phyloP scores from a whole-genome alignment of 2,329 filamentous ascomycete genomes.

The Talaromyces pinophilus region DNA sequence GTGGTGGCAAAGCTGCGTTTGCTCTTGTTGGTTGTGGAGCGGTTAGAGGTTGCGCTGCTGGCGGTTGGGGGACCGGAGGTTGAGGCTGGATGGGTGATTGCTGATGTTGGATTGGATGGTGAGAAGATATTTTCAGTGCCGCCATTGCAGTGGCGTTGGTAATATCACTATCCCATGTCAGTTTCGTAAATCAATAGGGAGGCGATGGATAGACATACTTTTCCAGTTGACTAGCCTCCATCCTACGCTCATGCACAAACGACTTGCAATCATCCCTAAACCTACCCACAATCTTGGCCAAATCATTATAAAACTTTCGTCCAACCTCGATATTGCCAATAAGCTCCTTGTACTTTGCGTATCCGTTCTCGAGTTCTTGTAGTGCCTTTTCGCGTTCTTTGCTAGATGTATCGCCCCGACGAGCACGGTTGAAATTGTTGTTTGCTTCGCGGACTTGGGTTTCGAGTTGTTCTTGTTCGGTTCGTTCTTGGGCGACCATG shows the following conservation, averaged over 20 bases:
- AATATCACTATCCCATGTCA: slow-evolving; percentile 50
- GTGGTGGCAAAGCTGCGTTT: slow-evolving; percentile 49
- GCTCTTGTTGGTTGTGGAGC: slow-evolving; percentile 52
- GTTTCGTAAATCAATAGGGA: not conserved
- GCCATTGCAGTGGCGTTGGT: slow-evolving; percentile 59
- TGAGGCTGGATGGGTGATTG: slow-evolving; percentile 39
- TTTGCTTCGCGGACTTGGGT: slow-evolving; percentile 73
- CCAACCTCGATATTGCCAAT: slow-evolving; percentile 88
- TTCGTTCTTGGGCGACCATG: slow-evolving; percentile 67
- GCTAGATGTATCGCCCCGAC: slow-evolving; percentile 65
- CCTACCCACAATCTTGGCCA: slow-evolving; percentile 79
- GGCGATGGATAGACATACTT: slow-evolving; percentile 53
- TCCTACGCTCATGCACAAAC: slow-evolving; percentile 77
- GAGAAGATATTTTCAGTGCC: slow-evolving; percentile 52
- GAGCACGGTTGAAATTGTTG: slow-evolving; percentile 72
- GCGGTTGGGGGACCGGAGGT: slow-evolving; percentile 43
- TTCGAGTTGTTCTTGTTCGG: slow-evolving; percentile 73
- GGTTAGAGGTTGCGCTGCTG: slow-evolving; percentile 41
- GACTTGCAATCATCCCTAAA: slow-evolving; percentile 78
- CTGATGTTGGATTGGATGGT: slow-evolving; percentile 42
- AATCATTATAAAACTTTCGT: slow-evolving; percentile 94
- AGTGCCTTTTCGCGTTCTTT: slow-evolving; percentile 81
- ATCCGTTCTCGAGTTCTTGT: slow-evolving; percentile 85
- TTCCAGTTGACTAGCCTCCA: slow-evolving; percentile 78
- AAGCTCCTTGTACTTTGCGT: slow-evolving; percentile 95